These are phyloP conservation scores for Blastobotrys proliferans DNA, from an alignment of 1,139 yeast species.

Conservation along the genomic window DNA sequence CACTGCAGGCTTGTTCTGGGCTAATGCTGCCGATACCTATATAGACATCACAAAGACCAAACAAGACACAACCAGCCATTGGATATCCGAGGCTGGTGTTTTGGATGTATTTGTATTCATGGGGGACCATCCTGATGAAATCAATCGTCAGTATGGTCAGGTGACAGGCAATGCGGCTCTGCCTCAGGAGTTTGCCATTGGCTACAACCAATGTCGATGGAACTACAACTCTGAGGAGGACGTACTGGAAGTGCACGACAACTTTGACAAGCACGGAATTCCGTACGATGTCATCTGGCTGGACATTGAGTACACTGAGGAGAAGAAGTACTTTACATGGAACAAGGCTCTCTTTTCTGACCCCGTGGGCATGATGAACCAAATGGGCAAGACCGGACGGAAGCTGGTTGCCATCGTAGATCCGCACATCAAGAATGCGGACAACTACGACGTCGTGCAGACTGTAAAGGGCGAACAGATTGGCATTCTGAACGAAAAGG, in stretches of 20 bases:
- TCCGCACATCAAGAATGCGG: slow-evolving; percentile 71
- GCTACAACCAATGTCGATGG: slow-evolving; percentile 97
- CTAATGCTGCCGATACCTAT: slow-evolving; percentile 90
- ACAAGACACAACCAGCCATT: slow-evolving; percentile 52
- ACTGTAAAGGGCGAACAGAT: slow-evolving; percentile 40
- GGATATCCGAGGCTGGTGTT: slow-evolving; percentile 91
- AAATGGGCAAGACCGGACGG: slow-evolving; percentile 67
- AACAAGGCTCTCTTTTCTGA: slow-evolving; percentile 66
- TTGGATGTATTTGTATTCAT: slow-evolving; percentile 70
- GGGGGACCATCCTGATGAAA: slow-evolving; percentile 56
- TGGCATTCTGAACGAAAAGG: slow-evolving; percentile 45
- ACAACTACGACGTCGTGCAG: slow-evolving; percentile 62
- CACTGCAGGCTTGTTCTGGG: slow-evolving; percentile 83
- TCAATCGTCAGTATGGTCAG: slow-evolving; percentile 59
- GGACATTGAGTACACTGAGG: slow-evolving; percentile 86
- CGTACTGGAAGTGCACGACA: slow-evolving; percentile 61
- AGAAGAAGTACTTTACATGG: slow-evolving; percentile 91
- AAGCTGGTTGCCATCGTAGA: slow-evolving; percentile 83
- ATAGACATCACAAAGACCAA: slow-evolving; percentile 55
- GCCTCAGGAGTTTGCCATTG: slow-evolving; percentile 80
- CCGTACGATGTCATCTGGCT: slow-evolving; percentile 96
- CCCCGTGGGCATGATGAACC: slow-evolving; percentile 61
- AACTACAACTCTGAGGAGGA: slow-evolving; percentile 87
- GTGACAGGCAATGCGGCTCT: slow-evolving; percentile 72
- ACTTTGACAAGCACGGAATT: slow-evolving; percentile 68